Percentiles rank a stretch among this genome's conserved stretches.
Conservation (phyloP, 1,284 basidiomycete species). For the Heterobasidion occidentale region DNA sequence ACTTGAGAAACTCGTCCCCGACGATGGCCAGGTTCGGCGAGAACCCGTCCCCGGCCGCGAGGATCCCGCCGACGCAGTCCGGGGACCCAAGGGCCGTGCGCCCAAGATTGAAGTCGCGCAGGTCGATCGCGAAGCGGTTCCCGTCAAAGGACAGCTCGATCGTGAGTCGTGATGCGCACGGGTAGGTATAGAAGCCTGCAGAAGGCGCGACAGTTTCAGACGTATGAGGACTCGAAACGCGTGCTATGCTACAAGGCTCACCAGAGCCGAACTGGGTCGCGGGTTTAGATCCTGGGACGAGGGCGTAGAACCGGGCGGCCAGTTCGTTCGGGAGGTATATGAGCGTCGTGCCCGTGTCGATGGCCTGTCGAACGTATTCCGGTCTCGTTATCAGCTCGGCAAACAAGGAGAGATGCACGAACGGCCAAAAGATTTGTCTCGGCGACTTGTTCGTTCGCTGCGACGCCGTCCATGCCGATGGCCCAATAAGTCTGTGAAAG, state of each 20-base stretch:
- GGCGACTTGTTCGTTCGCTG: slow-evolving; percentile 21
- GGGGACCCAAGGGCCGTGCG: slow-evolving; percentile 23
- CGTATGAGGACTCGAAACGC: background rate
- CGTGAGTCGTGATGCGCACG: slow-evolving; percentile 29
- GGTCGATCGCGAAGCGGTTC: slow-evolving; percentile 39
- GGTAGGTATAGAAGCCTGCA: slow-evolving; percentile 44
- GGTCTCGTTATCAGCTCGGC: background rate
- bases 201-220: background rate
- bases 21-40: slow-evolving; percentile 53
- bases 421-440: slow-evolving; percentile 29
- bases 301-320: slow-evolving; percentile 32
- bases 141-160: slow-evolving; percentile 49
- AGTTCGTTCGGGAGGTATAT: slow-evolving; percentile 41
- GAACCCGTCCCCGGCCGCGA: slow-evolving; percentile 41
- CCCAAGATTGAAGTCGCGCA: slow-evolving; percentile 65
- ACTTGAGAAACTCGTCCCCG: slow-evolving; percentile 68
- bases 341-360: slow-evolving; percentile 56
- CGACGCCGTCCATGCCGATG: slow-evolving; percentile 34
- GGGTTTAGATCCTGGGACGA: slow-evolving; percentile 37
- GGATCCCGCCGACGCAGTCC: slow-evolving; percentile 62
- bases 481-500: slow-evolving; percentile 47
- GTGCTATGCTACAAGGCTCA: slow-evolving; percentile 11
- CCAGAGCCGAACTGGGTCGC: slow-evolving; percentile 34
- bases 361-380: slow-evolving; percentile 28
- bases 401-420: slow-evolving; percentile 8